Base-by-base conservation (phyloP, 2,329 filamentous ascomycete genomes). In the Paracoccidioides lutzii region DNA sequence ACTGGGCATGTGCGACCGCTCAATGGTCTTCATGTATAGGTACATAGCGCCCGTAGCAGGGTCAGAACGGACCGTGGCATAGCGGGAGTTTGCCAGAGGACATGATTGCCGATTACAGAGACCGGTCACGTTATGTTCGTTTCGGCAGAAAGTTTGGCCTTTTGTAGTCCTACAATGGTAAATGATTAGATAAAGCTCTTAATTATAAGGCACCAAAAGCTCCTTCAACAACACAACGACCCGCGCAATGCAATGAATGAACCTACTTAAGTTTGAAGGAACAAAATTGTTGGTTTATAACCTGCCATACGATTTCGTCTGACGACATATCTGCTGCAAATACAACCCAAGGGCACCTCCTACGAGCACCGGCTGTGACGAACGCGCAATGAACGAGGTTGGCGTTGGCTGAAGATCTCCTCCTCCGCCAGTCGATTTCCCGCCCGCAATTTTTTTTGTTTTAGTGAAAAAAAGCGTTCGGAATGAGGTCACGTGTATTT, bases 291-390 rank as follows among this genome's bases (percentile, higher is more conserved):
- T 93, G 88, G 73, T 95, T 94, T 63, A 96, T 95, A 57, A 96
- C 88, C 71, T 90, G 84, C 93, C 93, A 98, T 61, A 97, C 85
- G 62, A 97, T 94, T 74, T 97, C 91, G 78, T 97, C 91, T 60
- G 89, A 94, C 57, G 88, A 83, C 87, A 93, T 94, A 56, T 60
- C 62, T 54, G 22, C 22, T 22, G 52, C 32, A 28, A 38, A 42
- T 15, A 30, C 15, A 22, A 32, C 41, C n/a, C 10, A 41, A 32
- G 35, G 33, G 12, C 14, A 28, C 12, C 14, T 38, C 38, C 43
- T 33, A 10, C 22, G 38, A 15, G 15, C 3, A 4, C 15, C 9
- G 22, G 14, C 12, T 7, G 50, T 15, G 28, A 12, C n/a, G 5
- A 6, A 40, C 32, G 37, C 22, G 42, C 28, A 42, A 14, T 6